Conservation (phyloP, 345 rosid genomes). For the Lepidium africanum region DNA sequence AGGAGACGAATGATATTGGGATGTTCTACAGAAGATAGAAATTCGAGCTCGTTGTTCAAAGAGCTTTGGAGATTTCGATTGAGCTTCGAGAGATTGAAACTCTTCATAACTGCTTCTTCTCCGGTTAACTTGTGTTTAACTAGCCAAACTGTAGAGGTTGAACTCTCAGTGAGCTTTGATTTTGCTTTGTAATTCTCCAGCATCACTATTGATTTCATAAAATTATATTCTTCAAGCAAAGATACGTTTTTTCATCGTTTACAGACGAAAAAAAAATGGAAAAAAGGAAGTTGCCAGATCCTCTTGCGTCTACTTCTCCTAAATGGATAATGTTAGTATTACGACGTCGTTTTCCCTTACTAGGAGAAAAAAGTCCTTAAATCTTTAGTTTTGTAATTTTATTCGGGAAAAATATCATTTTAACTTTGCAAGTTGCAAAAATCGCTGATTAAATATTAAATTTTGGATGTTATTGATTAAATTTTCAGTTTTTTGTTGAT, state of each 20-base stretch:
- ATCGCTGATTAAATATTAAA: too few species aligned
- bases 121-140: constrained; percentile 38
- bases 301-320: background rate
- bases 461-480: too few species aligned
- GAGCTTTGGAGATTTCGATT: constrained; percentile 38
- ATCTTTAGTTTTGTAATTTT: too few species aligned
- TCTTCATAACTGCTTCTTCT: constrained; percentile 52
- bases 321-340: background rate
- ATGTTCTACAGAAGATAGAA: constrained; percentile 52
- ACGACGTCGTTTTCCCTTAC: constrained; percentile 29
- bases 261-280: background rate
- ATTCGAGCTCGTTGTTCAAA: constrained; percentile 45
- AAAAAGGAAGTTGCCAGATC: background rate
- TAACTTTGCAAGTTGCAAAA: too few species aligned
- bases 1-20: constrained; percentile 58
- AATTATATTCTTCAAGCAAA: background rate
- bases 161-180: constrained; percentile 49
- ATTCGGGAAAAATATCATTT: too few species aligned
- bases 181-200: constrained; percentile 31
- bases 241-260: background rate
- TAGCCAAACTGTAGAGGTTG: constrained; percentile 43
- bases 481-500: too few species aligned
- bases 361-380: too few species aligned
- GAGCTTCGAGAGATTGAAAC: constrained; percentile 44
- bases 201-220: background rate